phyloP scores from a whole-genome alignment of 2,329 filamentous ascomycete genomes.

The Trichophyton verrucosum region DNA sequence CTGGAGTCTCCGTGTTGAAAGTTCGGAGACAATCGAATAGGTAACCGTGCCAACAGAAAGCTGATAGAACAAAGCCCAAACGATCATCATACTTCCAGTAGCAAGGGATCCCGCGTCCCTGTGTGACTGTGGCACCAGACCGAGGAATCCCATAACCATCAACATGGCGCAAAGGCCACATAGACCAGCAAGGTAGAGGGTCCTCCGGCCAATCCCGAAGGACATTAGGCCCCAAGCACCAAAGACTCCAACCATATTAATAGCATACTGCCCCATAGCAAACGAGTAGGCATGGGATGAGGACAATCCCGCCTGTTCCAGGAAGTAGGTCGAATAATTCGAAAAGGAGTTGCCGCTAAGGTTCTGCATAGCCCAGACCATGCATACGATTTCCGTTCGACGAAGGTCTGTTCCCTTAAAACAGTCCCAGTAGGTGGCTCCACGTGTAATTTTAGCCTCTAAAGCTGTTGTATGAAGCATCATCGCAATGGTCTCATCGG shows the following conservation, averaged over 20 bases:
- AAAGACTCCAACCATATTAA: slow-evolving; percentile 68
- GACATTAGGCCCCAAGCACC: slow-evolving; percentile 73
- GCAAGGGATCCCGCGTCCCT: slow-evolving; percentile 54
- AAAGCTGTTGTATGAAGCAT: slow-evolving; percentile 81
- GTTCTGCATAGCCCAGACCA: slow-evolving; percentile 54
- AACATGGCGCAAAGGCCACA: slow-evolving; percentile 64
- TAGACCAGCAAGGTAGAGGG: slow-evolving; percentile 64
- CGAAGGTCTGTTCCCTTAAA: slow-evolving; percentile 68
- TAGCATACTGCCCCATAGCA: slow-evolving; percentile 48
- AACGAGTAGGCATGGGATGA: slow-evolving; percentile 43
- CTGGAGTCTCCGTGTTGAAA: slow-evolving; percentile 69
- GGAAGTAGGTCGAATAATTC: slow-evolving; percentile 51
- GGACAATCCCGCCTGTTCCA: slow-evolving; percentile 43
- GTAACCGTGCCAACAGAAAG: slow-evolving; percentile 78
- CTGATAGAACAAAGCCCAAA: slow-evolving; percentile 75
- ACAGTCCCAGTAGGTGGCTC: slow-evolving; percentile 67
- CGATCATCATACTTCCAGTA: slow-evolving; percentile 73
- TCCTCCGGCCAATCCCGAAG: slow-evolving; percentile 58
- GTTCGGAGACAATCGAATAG: slow-evolving; percentile 75
- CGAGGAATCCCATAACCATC: slow-evolving; percentile 71
- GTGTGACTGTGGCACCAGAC: slow-evolving; percentile 53
- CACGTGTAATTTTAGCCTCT: slow-evolving; percentile 38
- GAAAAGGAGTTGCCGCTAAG: slow-evolving; percentile 53
- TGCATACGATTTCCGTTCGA: slow-evolving; percentile 60
- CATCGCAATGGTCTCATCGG: slow-evolving; percentile 78